Percentiles rank a stretch among this genome's conserved stretches.
phyloP scores from a whole-genome alignment of 495 filamentous ascomycete genomes.

The Aspergillus homomorphus region DNA sequence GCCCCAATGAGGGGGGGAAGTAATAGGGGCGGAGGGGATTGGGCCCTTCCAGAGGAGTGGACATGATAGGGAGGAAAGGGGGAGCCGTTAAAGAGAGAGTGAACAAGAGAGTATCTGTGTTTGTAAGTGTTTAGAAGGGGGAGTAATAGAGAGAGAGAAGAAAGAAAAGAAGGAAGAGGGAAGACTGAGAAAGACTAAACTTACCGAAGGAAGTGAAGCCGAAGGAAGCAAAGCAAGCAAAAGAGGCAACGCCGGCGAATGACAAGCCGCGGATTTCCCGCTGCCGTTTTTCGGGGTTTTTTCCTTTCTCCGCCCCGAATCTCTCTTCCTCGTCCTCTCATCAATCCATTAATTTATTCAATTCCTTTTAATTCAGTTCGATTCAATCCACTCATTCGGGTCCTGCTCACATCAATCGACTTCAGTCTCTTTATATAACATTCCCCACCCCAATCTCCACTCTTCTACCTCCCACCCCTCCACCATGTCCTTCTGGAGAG shows the following conservation, averaged over 20 bases:
- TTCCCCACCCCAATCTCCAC: too few relatives aligned
- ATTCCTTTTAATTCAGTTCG: slow-evolving; percentile 10
- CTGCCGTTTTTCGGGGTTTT: slow-evolving; percentile 12
- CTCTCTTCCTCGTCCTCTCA: not conserved
- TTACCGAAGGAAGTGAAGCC: not conserved
- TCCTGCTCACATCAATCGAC: slow-evolving; percentile 19
- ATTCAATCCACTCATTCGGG: not conserved
- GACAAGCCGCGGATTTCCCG: slow-evolving; percentile 24
- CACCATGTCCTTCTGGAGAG: slow-evolving; percentile 40
- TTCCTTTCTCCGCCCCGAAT: not conserved
- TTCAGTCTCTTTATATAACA: too few relatives aligned
- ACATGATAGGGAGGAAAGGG: slow-evolving; percentile 25
- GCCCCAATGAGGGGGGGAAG: slow-evolving; percentile 75
- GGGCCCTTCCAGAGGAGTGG: slow-evolving; percentile 55
- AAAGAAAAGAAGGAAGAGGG: slow-evolving; percentile 8
- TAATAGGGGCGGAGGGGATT: slow-evolving; percentile 97
- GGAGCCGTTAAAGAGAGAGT: slow-evolving; percentile 14
- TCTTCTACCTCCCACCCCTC: not conserved
- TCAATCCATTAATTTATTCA: too few relatives aligned
- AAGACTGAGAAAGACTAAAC: not conserved
- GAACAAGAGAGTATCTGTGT: slow-evolving; percentile 12
- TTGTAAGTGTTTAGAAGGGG: slow-evolving; percentile 9
- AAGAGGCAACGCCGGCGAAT: slow-evolving; percentile 5
- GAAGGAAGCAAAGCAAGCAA: not conserved
- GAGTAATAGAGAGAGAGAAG: slow-evolving; percentile 10